phyloP scores from a whole-genome alignment of 1,139 yeast species.

The Yamadazyma membranifaciens region DNA sequence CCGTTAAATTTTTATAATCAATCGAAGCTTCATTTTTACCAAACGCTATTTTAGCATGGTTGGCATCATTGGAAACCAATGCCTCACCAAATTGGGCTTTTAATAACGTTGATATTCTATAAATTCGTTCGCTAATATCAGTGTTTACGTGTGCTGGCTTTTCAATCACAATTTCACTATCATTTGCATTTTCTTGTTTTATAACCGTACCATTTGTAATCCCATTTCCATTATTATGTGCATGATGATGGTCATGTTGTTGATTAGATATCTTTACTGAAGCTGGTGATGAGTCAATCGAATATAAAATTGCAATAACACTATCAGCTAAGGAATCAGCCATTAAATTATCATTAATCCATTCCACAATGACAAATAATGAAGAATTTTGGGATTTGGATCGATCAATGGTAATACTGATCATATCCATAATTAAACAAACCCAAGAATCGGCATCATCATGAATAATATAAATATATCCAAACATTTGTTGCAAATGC shows the following conservation, averaged over 20 bases:
- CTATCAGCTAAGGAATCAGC: constrained; percentile 96
- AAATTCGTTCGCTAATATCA: constrained; percentile 52
- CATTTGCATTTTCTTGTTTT: constrained; percentile 9
- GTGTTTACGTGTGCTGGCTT: constrained; percentile 33
- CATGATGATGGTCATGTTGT: constrained; percentile 47
- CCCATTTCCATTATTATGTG: constrained; percentile 6
- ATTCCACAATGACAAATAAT: constrained; percentile 63
- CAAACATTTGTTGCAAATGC: constrained; percentile 97
- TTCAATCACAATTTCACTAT: constrained; percentile 9
- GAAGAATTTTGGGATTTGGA: constrained; percentile 35
- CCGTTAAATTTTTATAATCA: constrained; percentile 60
- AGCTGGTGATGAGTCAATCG: constrained; percentile 94
- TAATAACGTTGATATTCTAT: constrained; percentile 62
- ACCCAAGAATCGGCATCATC: constrained; percentile 61
- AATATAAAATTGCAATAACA: constrained; percentile 81
- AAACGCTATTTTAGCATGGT: constrained; percentile 56
- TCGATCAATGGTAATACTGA: constrained; percentile 46
- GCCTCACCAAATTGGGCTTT: constrained; percentile 88
- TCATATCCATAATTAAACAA: constrained; percentile 47
- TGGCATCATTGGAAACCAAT: constrained; percentile 39
- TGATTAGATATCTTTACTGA: constrained; percentile 82
- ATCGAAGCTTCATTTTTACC: constrained; percentile 76
- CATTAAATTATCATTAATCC: constrained; percentile 82
- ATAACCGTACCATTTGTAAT: not conserved
- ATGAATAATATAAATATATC: constrained; percentile 64